Evolutionary conservation across 306 rosid genomes (phyloP).

Genomic region (Begonia loranthoides): DNA sequence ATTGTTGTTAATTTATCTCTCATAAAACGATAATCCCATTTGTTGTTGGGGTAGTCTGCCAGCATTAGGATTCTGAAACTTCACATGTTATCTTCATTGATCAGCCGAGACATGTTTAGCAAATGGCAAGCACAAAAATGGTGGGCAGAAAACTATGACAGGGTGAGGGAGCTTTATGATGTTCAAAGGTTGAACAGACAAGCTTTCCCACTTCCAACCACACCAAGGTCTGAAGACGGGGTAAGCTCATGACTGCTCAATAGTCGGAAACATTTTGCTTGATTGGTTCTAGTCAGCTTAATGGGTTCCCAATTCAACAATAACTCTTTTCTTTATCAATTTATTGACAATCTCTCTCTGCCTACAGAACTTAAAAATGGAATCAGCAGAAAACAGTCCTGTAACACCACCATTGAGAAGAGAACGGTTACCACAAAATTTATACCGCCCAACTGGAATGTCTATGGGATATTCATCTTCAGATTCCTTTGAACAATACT

Average conservation of each 20-base stretch:
- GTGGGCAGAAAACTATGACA: conserved; percentile 95
- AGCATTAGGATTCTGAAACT: background rate
- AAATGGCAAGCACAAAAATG: conserved; percentile 98
- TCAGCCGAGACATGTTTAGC: conserved; percentile 78
- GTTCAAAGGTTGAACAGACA: conserved; percentile 85
- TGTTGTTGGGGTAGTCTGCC: no score
- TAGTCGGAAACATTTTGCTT: no score
- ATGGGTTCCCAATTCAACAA: no score
- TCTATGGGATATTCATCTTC: conserved; percentile 86
- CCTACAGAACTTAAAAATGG: conserved; percentile 65
- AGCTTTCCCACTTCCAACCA: conserved; percentile 86
- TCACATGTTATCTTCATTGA: conserved; percentile 6
- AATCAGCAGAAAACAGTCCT: conserved; percentile 81
- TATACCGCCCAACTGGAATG: conserved; percentile 30
- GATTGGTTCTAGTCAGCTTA: no score
- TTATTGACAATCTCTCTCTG: no score
- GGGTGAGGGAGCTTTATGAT: conserved; percentile 84
- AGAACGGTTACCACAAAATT: conserved; percentile 55
- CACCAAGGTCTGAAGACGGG: conserved; percentile 87
- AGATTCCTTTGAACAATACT: conserved; percentile 67
- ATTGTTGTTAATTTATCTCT: no score
- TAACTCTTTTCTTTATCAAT: no score
- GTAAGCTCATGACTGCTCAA: conserved; percentile 21
- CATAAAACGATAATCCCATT: no score
- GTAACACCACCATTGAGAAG: conserved; percentile 73